Percentiles rank a stretch among this genome's conserved stretches.
phyloP scores from a whole-genome alignment of 352 stramenopile genomes.

The Phytophthora podocarpi region DNA sequence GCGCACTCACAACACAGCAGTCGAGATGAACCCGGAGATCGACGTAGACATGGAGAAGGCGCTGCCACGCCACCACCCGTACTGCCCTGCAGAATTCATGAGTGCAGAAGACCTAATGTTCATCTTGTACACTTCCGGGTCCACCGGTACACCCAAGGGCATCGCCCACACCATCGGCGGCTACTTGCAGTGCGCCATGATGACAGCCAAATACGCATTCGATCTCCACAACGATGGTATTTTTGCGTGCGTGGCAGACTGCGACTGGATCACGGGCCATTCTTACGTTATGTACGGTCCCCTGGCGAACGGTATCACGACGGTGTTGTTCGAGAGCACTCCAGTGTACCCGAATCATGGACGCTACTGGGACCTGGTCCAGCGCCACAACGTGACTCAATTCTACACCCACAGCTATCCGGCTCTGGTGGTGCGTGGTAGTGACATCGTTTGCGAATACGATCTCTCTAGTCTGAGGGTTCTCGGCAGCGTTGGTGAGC shows the following conservation, averaged over 20 bases:
- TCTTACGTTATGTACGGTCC: constrained; percentile 98
- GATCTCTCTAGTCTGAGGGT: constrained; percentile 87
- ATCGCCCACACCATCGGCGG: constrained; percentile 96
- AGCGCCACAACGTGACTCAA: constrained; percentile 97
- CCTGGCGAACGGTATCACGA: constrained; percentile 96
- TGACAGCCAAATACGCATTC: constrained; percentile 95
- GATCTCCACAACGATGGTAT: constrained; percentile 94
- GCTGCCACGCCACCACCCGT: constrained; percentile 89
- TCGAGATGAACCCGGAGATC: constrained; percentile 76
- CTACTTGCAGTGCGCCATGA: constrained; percentile 94
- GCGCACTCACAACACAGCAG: constrained; percentile 73
- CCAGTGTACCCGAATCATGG: constrained; percentile 96
- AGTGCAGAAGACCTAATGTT: constrained; percentile 97
- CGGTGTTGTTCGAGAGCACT: constrained; percentile 98
- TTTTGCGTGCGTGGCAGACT: constrained; percentile 95
- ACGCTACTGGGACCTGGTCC: constrained; percentile 97
- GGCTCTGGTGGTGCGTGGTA: constrained; percentile 97
- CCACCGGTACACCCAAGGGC: constrained; percentile 95
- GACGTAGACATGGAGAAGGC: constrained; percentile 95
- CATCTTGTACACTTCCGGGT: constrained; percentile 98
- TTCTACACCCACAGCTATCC: constrained; percentile 97
- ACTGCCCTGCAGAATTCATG: constrained; percentile 96
- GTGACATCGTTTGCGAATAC: constrained; percentile 89
- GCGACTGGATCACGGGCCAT: constrained; percentile 98
- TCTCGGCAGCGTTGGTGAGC: constrained; percentile 97